Conservation (phyloP, 129 eudicot species). For the Centella asiatica region DNA sequence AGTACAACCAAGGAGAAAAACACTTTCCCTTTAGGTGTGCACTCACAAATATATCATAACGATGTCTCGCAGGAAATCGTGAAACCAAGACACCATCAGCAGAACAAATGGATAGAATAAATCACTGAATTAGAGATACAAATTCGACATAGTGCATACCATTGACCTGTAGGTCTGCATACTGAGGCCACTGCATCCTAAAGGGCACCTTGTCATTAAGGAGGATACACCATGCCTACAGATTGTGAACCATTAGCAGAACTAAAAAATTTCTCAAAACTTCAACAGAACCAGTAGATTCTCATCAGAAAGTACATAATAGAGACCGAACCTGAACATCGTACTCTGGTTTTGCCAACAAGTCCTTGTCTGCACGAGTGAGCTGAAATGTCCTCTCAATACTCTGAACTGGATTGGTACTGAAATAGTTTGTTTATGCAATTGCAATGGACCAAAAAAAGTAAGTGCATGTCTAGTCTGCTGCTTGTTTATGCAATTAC, state of each 20-base stretch:
- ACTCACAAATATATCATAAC: neutral
- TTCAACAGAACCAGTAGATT: neutral
- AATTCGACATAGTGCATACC: constrained; percentile 24
- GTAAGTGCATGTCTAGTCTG: neutral
- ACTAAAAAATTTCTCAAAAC: constrained; percentile 1
- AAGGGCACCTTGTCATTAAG: constrained; percentile 60
- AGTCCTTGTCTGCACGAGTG: constrained; percentile 35
- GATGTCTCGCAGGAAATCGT: neutral
- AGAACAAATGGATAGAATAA: neutral
- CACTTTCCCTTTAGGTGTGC: neutral
- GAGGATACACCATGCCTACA: constrained; percentile 61
- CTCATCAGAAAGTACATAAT: neutral
- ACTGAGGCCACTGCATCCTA: constrained; percentile 68
- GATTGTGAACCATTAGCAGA: constrained; percentile 16
- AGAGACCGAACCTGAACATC: constrained; percentile 51
- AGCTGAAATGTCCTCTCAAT: constrained; percentile 43
- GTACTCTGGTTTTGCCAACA: constrained; percentile 35
- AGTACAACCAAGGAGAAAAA: neutral
- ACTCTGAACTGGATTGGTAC: constrained; percentile 31
- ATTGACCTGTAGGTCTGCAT: constrained; percentile 48
- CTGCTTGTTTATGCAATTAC: neutral
- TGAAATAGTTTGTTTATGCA: constrained; percentile 11
- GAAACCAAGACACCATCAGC: neutral
- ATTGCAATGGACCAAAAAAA: neutral
- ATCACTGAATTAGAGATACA: neutral